Conservation (phyloP, 2,329 filamentous ascomycete genomes). For the Nemania serpens region DNA sequence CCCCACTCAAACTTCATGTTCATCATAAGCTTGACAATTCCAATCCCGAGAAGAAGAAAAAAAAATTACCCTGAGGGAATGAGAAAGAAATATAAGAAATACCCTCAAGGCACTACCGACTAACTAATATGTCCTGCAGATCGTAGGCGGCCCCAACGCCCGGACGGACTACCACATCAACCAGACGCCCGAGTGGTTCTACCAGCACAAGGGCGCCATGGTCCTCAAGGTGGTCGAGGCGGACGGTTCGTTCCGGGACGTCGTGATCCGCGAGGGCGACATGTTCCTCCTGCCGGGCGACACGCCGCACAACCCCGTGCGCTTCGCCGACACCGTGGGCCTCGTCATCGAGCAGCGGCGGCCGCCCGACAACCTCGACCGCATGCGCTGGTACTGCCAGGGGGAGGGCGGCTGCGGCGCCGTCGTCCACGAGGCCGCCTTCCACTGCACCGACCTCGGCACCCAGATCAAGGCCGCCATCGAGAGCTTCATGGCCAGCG, state of each 20-base stretch:
- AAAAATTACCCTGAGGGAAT: neutral
- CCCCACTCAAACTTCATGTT: too few species aligned
- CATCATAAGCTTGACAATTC: too few species aligned
- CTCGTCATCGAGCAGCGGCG: conserved; percentile 88
- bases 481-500: conserved; percentile 70
- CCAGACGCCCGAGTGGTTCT: conserved; percentile 95
- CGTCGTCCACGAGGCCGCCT: conserved; percentile 82
- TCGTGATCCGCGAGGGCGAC: conserved; percentile 89
- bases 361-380: conserved; percentile 71
- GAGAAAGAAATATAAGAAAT: neutral
- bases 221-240: conserved; percentile 86
- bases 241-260: conserved; percentile 74
- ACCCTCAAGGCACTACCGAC: neutral
- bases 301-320: conserved; percentile 93
- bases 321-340: conserved; percentile 92
- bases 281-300: conserved; percentile 93
- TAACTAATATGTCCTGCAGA: conserved; percentile 50
- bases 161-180: conserved; percentile 99
- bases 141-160: conserved; percentile 94
- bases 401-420: conserved; percentile 57
- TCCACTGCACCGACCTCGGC: conserved; percentile 88
- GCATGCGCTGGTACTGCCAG: conserved; percentile 88
- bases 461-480: conserved; percentile 95
- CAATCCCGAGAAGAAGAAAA: neutral
- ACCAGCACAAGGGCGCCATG: conserved; percentile 93